Conservation (phyloP, 169 alveolate species). For the Miamiensis avidus region DNA sequence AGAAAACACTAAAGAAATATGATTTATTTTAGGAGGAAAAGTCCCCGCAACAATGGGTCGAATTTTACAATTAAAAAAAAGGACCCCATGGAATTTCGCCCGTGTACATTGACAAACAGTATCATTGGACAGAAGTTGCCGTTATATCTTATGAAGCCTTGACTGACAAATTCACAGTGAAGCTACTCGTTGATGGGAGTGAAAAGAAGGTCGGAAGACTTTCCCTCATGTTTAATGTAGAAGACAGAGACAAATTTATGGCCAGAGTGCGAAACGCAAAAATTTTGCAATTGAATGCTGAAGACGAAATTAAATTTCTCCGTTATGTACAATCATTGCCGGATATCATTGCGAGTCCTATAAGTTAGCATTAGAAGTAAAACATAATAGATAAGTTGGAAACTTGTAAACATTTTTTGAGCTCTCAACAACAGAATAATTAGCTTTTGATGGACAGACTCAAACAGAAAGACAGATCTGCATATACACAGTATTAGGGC, state of each 20-base stretch:
- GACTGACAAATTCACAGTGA: constrained; percentile 60
- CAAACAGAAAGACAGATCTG: not conserved
- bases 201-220: constrained; percentile 67
- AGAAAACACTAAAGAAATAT: constrained; percentile 62
- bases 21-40: constrained; percentile 75
- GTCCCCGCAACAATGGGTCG: constrained; percentile 63
- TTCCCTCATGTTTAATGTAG: constrained; percentile 64
- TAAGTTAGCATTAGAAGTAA: not conserved
- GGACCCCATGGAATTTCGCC: constrained; percentile 77
- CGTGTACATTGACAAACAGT: constrained; percentile 48
- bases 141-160: constrained; percentile 59
- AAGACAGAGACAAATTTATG: constrained; percentile 63
- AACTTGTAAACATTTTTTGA: not conserved
- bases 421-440: not conserved
- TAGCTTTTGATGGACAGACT: not conserved
- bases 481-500: not conserved
- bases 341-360: constrained; percentile 21
- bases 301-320: constrained; percentile 66
- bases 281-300: constrained; percentile 58
- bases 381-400: constrained; percentile 8
- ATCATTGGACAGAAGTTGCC: constrained; percentile 70
- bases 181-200: constrained; percentile 50
- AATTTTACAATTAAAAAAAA: constrained; percentile 53
- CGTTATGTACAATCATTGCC: constrained; percentile 58
- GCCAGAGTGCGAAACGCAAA: constrained; percentile 60